Conservation (phyloP, 192 early-diverging fungal species). For the Radiomyces spectabilis region DNA sequence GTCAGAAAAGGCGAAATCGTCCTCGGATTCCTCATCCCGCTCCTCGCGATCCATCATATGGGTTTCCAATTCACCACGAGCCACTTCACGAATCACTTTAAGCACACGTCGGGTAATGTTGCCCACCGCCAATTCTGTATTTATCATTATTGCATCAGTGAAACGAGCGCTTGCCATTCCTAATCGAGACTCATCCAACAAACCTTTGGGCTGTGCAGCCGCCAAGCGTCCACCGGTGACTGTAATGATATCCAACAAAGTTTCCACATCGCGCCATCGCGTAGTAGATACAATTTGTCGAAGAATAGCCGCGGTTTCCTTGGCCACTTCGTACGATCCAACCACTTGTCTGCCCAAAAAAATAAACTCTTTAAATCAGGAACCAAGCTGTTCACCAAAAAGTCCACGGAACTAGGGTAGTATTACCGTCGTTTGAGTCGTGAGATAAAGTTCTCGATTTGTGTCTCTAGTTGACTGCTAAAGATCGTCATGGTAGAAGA, state of each 20-base stretch:
- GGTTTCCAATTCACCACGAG: slow-evolving; percentile 26
- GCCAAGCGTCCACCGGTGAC: slow-evolving; percentile 59
- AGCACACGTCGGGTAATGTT: slow-evolving; percentile 83
- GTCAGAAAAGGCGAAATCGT: slow-evolving; percentile 2
- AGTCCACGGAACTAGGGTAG: too few relatives aligned
- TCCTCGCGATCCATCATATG: slow-evolving; percentile 6
- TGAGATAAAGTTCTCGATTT: slow-evolving; percentile 33
- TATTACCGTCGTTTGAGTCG: slow-evolving; percentile 38
- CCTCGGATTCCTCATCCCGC: slow-evolving; percentile 10
- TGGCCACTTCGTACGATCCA: slow-evolving; percentile 58
- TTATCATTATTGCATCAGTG: neutral
- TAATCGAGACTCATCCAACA: too few relatives aligned
- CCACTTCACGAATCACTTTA: slow-evolving; percentile 74
- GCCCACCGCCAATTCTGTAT: slow-evolving; percentile 69
- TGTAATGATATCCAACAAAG: slow-evolving; percentile 56
- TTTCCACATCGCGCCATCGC: slow-evolving; percentile 59
- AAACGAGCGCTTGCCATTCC: too few relatives aligned
- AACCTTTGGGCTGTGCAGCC: slow-evolving; percentile 76
- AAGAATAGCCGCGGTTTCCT: slow-evolving; percentile 69
- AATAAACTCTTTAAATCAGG: neutral
- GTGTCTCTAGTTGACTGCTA: slow-evolving; percentile 15
- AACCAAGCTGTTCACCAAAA: neutral
- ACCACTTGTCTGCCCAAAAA: slow-evolving; percentile 47
- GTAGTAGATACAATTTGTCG: slow-evolving; percentile 69
- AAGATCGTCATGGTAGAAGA: neutral